A percentile compares a stretch with the other conserved stretches of the same genome.
Evolutionary conservation across 768 basidiomycete genomes (phyloP).

Genomic region (Naganishia kalamii): DNA sequence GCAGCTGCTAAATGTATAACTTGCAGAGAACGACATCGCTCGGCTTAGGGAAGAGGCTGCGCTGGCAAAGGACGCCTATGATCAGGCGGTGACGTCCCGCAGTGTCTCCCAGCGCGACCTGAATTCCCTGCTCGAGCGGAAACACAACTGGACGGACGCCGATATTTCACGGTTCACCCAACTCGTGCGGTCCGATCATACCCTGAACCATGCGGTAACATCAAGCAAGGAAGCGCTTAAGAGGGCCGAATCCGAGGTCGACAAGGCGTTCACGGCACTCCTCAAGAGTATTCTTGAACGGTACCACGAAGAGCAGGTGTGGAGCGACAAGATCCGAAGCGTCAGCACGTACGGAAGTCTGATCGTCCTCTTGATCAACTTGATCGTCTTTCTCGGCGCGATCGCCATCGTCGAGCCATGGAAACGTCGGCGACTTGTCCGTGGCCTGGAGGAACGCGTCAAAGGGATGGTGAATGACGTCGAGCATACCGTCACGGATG

Average conservation of each 20-base stretch:
- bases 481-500: slow-evolving; percentile 36
- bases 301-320: slow-evolving; percentile 97
- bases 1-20: slow-evolving; percentile 18
- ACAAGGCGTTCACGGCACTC: slow-evolving; percentile 74
- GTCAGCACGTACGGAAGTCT: slow-evolving; percentile 89
- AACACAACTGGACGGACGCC: slow-evolving; percentile 80
- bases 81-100: slow-evolving; percentile 69
- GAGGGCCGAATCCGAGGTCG: slow-evolving; percentile 70
- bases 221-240: slow-evolving; percentile 63
- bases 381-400: slow-evolving; percentile 82
- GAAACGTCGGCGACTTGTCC: slow-evolving; percentile 78
- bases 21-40: slow-evolving; percentile 66
- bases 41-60: slow-evolving; percentile 62
- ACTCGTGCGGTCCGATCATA: slow-evolving; percentile 83
- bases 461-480: slow-evolving; percentile 55
- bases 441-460: slow-evolving; percentile 82
- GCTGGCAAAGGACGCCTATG: slow-evolving; percentile 67
- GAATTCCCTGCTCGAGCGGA: slow-evolving; percentile 88
- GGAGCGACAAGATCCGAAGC: slow-evolving; percentile 97
- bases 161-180: slow-evolving; percentile 84
- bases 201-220: slow-evolving; percentile 70
- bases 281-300: slow-evolving; percentile 76
- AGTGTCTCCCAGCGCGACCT: slow-evolving; percentile 88
- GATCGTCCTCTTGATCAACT: slow-evolving; percentile 75
- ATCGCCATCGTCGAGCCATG: slow-evolving; percentile 91